Conservation (phyloP, 2,329 filamentous ascomycete species). For the Aureobasidium sp. region DNA sequence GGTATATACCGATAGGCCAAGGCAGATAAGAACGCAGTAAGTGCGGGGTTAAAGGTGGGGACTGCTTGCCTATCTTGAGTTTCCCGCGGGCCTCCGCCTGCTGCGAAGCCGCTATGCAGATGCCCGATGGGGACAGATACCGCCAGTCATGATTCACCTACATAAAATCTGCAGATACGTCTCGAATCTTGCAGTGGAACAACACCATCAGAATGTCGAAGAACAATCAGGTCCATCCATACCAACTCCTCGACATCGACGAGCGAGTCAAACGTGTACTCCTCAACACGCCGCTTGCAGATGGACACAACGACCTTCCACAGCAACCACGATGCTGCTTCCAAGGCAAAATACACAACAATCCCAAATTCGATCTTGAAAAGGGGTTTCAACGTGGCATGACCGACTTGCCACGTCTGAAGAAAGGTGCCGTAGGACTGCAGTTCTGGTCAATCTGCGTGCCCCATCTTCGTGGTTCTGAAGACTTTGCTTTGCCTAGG, state of each 20-base stretch:
- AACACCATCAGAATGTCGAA: neutral
- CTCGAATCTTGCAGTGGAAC: neutral
- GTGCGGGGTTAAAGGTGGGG: neutral
- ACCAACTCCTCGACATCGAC: constrained; percentile 24
- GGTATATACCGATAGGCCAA: neutral
- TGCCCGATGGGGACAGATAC: neutral
- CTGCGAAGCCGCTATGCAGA: neutral
- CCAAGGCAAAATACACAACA: constrained; percentile 29
- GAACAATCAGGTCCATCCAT: constrained; percentile 14
- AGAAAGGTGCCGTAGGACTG: constrained; percentile 24
- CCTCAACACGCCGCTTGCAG: constrained; percentile 27
- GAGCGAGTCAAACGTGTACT: constrained; percentile 28
- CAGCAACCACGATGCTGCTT: constrained; percentile 19
- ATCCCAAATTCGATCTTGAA: constrained; percentile 30
- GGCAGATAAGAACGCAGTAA: neutral
- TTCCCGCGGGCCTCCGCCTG: neutral
- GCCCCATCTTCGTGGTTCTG: constrained; percentile 22
- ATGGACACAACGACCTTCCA: constrained; percentile 33
- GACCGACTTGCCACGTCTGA: constrained; percentile 20
- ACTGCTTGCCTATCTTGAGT: neutral
- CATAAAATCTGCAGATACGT: neutral
- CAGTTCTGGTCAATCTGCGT: constrained; percentile 23
- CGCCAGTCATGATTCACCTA: neutral
- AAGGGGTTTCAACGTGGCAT: constrained; percentile 30
- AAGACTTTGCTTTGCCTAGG: constrained; percentile 22